Evolutionary conservation across 2,329 filamentous ascomycete species (phyloP).

Genomic region (Ophiostoma ulmi): DNA sequence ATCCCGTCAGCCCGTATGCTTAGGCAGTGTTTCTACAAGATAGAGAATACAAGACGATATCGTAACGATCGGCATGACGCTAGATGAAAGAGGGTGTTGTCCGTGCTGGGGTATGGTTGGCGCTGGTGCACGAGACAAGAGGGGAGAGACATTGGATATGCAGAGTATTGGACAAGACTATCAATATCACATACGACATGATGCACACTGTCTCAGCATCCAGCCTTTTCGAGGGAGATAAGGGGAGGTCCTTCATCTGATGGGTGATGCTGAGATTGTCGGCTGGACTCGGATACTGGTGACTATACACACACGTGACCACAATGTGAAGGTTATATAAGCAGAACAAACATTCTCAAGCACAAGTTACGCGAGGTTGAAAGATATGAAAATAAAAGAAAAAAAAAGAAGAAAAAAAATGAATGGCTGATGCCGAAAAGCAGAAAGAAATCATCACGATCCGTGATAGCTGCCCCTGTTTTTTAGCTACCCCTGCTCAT

Average conservation of each 20-base stretch:
- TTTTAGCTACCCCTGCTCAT: not conserved
- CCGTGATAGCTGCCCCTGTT: not conserved
- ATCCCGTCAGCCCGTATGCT: not conserved
- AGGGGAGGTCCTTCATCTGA: not conserved
- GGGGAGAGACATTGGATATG: not conserved
- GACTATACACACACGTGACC: not conserved
- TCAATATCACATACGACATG: constrained; percentile 7
- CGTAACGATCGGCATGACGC: not conserved
- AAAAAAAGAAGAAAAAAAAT: not conserved
- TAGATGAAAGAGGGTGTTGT: constrained; percentile 10
- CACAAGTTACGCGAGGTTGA: too few relatives aligned
- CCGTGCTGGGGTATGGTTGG: not conserved
- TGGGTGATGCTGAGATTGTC: not conserved
- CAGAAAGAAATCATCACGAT: not conserved
- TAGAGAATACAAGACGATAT: too few relatives aligned
- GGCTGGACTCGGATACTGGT: not conserved
- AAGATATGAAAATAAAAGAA: not conserved
- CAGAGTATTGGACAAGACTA: not conserved
- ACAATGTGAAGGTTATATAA: not conserved
- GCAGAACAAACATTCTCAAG: not conserved
- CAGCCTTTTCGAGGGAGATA: not conserved
- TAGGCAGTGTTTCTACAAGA: too few relatives aligned
- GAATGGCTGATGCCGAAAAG: not conserved
- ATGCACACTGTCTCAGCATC: constrained; percentile 6
- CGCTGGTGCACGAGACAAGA: not conserved